Evolutionary conservation across 1,284 basidiomycete genomes (phyloP).

Genomic region (Ustilago trichophora): DNA sequence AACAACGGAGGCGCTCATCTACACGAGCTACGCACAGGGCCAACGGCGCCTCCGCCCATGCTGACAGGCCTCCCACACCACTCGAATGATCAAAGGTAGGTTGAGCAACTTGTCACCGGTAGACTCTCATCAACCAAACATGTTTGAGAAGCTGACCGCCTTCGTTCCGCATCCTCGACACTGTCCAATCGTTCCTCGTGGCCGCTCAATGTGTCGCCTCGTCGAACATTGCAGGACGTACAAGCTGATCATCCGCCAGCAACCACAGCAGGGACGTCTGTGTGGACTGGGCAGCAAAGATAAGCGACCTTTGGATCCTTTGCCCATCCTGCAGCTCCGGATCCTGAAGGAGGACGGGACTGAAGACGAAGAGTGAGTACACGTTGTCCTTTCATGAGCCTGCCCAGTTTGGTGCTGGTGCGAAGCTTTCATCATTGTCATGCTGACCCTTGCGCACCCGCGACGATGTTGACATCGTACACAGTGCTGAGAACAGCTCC

Average conservation of each 20-base stretch:
- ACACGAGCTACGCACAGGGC: conserved; percentile 5
- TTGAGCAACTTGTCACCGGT: too few species aligned
- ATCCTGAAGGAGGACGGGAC: conserved; percentile 26
- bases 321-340: conserved; percentile 52
- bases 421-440: too few species aligned
- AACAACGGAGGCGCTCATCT: conserved; percentile 2
- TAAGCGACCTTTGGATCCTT: conserved; percentile 48
- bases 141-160: too few species aligned
- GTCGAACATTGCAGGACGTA: conserved; percentile 22
- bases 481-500: conserved; percentile 45
- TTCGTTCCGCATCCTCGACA: too few species aligned
- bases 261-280: conserved; percentile 45
- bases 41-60: conserved; percentile 27
- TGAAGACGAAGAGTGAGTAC: conserved; percentile 47
- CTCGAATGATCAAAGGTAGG: conserved; percentile 18
- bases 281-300: conserved; percentile 53
- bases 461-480: too few species aligned
- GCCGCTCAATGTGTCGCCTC: neutral
- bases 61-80: conserved; percentile 27
- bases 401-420: too few species aligned
- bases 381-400: neutral
- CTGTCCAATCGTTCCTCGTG: too few species aligned
- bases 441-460: too few species aligned
- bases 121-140: too few species aligned
- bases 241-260: conserved; percentile 42